phyloP scores from a whole-genome alignment of 2,329 filamentous ascomycete species.

The Nemania sp. region DNA sequence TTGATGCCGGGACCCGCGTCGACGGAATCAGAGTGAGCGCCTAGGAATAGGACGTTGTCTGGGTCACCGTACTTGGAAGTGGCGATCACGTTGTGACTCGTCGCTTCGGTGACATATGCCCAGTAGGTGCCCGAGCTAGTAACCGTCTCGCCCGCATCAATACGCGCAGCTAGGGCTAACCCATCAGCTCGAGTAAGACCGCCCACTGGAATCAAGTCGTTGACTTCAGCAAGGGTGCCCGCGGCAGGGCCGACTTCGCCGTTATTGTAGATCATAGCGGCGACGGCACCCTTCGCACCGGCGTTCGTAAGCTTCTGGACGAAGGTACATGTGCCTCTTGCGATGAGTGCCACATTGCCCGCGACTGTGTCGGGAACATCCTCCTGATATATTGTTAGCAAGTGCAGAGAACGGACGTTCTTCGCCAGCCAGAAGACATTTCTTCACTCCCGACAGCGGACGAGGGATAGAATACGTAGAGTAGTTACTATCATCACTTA shows the following conservation, averaged over 20 bases:
- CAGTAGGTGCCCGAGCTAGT: constrained; percentile 42
- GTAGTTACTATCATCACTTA: constrained; percentile 25
- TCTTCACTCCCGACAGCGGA: not conserved
- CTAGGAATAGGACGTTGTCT: constrained; percentile 68
- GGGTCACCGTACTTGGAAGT: constrained; percentile 69
- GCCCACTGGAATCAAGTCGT: constrained; percentile 58
- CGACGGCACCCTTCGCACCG: constrained; percentile 65
- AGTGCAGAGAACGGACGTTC: not conserved
- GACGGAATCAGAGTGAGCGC: constrained; percentile 72
- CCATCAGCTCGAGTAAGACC: constrained; percentile 61
- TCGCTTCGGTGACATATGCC: constrained; percentile 46
- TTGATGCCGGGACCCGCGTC: constrained; percentile 73
- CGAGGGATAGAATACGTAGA: not conserved
- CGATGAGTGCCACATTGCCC: constrained; percentile 67
- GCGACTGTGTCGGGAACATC: constrained; percentile 63
- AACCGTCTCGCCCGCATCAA: constrained; percentile 37
- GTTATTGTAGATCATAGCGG: constrained; percentile 70
- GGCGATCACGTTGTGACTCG: constrained; percentile 68
- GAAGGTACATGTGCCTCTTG: constrained; percentile 67
- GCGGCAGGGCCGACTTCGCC: constrained; percentile 57
- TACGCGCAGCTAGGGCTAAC: constrained; percentile 32
- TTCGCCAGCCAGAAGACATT: not conserved
- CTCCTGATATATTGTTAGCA: constrained; percentile 41
- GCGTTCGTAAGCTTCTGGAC: constrained; percentile 67
- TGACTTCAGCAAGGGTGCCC: constrained; percentile 63